A percentile compares a stretch with the other conserved stretches of the same genome.
Evolutionary conservation across 352 stramenopile genomes (phyloP).

Genomic region (Globisporangium nunn): DNA sequence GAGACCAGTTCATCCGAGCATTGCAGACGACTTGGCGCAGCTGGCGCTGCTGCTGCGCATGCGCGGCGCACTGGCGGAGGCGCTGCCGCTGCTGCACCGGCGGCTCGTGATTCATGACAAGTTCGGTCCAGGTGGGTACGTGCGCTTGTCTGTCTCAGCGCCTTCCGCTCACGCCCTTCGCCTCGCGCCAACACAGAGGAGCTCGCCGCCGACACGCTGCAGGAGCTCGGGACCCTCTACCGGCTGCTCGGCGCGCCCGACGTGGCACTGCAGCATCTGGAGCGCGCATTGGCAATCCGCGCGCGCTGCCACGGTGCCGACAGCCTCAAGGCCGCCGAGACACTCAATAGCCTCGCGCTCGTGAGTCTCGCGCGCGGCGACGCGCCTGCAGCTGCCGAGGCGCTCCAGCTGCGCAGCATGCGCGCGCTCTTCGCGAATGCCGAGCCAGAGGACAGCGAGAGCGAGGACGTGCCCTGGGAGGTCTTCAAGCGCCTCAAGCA

Average conservation of each 20-base stretch:
- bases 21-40: slow-evolving; percentile 65
- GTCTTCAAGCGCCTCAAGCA: slow-evolving; percentile 73
- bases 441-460: slow-evolving; percentile 65
- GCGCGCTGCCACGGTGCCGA: slow-evolving; percentile 40
- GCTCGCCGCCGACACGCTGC: slow-evolving; percentile 49
- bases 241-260: slow-evolving; percentile 42
- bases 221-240: slow-evolving; percentile 64
- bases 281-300: slow-evolving; percentile 39
- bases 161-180: background rate
- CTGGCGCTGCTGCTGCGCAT: slow-evolving; percentile 65
- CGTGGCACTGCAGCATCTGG: slow-evolving; percentile 51
- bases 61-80: slow-evolving; percentile 55
- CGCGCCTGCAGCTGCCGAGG: slow-evolving; percentile 16
- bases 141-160: background rate
- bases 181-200: slow-evolving; percentile 22
- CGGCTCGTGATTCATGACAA: slow-evolving; percentile 83
- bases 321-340: slow-evolving; percentile 69
- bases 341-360: slow-evolving; percentile 70
- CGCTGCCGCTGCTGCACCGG: slow-evolving; percentile 60
- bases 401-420: slow-evolving; percentile 52
- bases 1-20: slow-evolving; percentile 30
- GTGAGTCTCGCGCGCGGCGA: slow-evolving; percentile 38
- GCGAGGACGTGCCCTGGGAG: slow-evolving; percentile 71
- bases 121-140: slow-evolving; percentile 39
- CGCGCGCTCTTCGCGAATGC: slow-evolving; percentile 37